Conservation (phyloP, 345 rosid genomes). For the Ceriops decandra region DNA sequence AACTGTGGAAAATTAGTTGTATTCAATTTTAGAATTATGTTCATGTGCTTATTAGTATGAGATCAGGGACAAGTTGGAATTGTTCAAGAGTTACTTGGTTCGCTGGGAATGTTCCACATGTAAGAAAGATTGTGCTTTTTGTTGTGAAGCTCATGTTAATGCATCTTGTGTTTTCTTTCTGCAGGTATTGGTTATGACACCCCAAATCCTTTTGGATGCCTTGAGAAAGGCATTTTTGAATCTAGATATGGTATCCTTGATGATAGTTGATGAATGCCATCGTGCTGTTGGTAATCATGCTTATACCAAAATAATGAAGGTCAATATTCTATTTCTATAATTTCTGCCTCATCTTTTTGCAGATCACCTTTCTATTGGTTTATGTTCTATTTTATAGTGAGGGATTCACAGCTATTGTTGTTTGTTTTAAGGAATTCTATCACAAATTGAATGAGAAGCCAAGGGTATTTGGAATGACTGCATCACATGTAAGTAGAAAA, state of each 20-base stretch:
- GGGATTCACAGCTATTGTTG: not conserved
- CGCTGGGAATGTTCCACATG: no score
- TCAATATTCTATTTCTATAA: slow-evolving; percentile 19
- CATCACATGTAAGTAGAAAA: slow-evolving; percentile 55
- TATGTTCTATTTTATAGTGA: slow-evolving; percentile 1
- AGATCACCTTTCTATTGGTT: not conserved
- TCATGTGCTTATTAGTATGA: not conserved
- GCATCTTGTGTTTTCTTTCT: slow-evolving; percentile 8
- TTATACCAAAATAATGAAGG: slow-evolving; percentile 79
- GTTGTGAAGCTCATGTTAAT: not conserved
- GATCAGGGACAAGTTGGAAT: not conserved
- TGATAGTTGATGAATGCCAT: slow-evolving; percentile 85
- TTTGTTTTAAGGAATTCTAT: slow-evolving; percentile 67
- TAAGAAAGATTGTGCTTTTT: no score
- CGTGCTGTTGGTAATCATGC: slow-evolving; percentile 80
- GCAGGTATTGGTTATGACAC: slow-evolving; percentile 92
- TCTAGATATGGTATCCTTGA: slow-evolving; percentile 52
- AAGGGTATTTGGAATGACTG: slow-evolving; percentile 83
- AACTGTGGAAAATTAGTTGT: no score
- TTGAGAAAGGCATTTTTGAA: slow-evolving; percentile 62
- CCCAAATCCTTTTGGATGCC: slow-evolving; percentile 76
- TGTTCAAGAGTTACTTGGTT: no score
- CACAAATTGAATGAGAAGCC: slow-evolving; percentile 56
- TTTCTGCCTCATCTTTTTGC: not conserved
- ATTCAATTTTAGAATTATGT: not conserved